phyloP scores from a whole-genome alignment of 139 green algal genomes.

The Micractinium conductrix region DNA sequence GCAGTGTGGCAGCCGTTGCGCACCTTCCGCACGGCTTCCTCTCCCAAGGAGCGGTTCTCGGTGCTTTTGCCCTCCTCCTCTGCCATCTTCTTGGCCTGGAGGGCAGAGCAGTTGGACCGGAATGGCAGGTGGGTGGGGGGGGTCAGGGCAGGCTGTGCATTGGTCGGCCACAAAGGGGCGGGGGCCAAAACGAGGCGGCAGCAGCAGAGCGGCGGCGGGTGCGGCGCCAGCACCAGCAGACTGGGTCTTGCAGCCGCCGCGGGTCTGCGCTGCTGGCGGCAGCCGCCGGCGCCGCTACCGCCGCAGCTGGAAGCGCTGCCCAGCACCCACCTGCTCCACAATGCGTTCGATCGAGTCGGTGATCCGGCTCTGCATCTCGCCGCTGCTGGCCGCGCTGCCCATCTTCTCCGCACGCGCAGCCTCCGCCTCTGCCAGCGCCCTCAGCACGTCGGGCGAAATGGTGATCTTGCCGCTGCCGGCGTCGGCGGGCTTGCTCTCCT shows the following conservation, averaged over 20 bases:
- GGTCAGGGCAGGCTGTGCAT: too few species aligned
- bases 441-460: slow-evolving; percentile 52
- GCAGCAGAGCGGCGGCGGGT: neutral
- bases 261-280: too few species aligned
- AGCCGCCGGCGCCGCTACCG: neutral
- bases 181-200: too few species aligned
- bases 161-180: too few species aligned
- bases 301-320: neutral
- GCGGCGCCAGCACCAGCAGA: too few species aligned
- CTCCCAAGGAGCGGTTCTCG: slow-evolving; percentile 8
- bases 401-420: slow-evolving; percentile 32
- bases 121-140: neutral
- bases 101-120: neutral
- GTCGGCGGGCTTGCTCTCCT: neutral
- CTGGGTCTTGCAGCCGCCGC: too few species aligned
- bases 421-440: slow-evolving; percentile 52
- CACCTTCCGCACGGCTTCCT: slow-evolving; percentile 66
- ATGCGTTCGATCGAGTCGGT: slow-evolving; percentile 16
- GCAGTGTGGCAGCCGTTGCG: slow-evolving; percentile 70
- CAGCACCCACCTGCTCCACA: slow-evolving; percentile 19
- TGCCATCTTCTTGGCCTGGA: slow-evolving; percentile 54
- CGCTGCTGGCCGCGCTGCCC: neutral
- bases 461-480: neutral
- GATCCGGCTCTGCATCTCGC: slow-evolving; percentile 14
- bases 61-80: slow-evolving; percentile 42